phyloP scores from a whole-genome alignment of 768 basidiomycete genomes.

The Boletus tomentosulus region DNA sequence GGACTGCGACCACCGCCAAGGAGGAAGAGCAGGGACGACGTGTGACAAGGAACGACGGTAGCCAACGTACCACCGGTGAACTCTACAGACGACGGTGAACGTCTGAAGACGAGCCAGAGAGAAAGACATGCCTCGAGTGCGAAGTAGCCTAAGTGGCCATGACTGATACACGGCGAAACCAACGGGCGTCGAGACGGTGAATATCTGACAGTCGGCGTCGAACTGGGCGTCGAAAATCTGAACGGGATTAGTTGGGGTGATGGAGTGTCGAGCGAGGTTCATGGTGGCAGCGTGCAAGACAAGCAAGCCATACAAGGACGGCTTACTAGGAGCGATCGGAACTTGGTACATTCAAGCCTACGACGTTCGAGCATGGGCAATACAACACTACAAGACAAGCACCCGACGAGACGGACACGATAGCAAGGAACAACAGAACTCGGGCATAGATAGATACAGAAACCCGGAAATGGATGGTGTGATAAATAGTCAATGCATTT shows the following conservation, averaged over 20 bases:
- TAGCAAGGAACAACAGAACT: conserved; percentile 8
- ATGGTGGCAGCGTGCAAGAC: conserved; percentile 41
- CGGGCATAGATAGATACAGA: conserved; percentile 24
- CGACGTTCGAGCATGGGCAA: neutral
- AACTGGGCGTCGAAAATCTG: conserved; percentile 76
- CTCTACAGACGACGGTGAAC: conserved; percentile 43
- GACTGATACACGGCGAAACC: conserved; percentile 83
- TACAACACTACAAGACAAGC: conserved; percentile 13
- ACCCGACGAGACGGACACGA: conserved; percentile 16
- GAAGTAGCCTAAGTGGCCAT: conserved; percentile 70
- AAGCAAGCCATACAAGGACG: conserved; percentile 19
- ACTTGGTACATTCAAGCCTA: neutral
- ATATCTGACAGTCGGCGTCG: conserved; percentile 76
- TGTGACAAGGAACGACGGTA: conserved; percentile 73
- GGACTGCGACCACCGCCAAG: conserved; percentile 86
- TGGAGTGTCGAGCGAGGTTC: conserved; percentile 84
- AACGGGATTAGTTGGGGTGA: conserved; percentile 70
- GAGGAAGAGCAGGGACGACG: conserved; percentile 79
- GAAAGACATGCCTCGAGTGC: conserved; percentile 67
- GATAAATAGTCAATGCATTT: conserved; percentile 17
- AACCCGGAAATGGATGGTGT: conserved; percentile 4
- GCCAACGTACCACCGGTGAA: conserved; percentile 74
- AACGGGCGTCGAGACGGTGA: conserved; percentile 72
- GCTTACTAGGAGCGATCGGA: conserved; percentile 8
- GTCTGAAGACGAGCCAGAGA: neutral